Conservation (phyloP, 352 stramenopile species). For the Pythium phragmiticola region DNA sequence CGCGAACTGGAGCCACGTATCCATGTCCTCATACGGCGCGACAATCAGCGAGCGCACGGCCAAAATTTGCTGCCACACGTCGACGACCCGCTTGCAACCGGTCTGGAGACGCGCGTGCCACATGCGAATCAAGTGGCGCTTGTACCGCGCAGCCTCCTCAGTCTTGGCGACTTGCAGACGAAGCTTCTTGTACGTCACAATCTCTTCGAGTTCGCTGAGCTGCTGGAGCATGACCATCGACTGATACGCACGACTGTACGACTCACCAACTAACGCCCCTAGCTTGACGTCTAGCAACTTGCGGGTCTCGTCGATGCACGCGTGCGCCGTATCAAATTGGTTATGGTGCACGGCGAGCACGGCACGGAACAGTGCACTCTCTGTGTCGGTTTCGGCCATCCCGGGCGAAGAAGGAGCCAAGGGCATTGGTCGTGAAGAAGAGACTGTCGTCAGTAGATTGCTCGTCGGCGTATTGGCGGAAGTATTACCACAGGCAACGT, state of each 20-base stretch:
- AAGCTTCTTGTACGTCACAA: constrained; percentile 84
- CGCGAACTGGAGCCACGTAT: constrained; percentile 95
- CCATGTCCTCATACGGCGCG: constrained; percentile 85
- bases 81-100: constrained; percentile 89
- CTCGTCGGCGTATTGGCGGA: not conserved
- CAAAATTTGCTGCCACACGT: constrained; percentile 96
- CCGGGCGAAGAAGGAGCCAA: constrained; percentile 1
- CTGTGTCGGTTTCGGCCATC: constrained; percentile 22
- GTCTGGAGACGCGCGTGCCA: constrained; percentile 77
- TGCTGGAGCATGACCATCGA: constrained; percentile 98
- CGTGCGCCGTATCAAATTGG: constrained; percentile 90
- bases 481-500: constrained; percentile 37
- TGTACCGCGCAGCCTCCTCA: constrained; percentile 75
- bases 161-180: constrained; percentile 61
- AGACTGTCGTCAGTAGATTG: not conserved
- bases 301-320: constrained; percentile 94
- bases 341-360: constrained; percentile 93
- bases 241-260: constrained; percentile 96
- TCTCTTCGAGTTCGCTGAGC: constrained; percentile 95
- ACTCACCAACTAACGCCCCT: constrained; percentile 96
- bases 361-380: constrained; percentile 65
- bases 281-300: constrained; percentile 95
- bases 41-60: constrained; percentile 93
- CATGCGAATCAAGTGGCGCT: constrained; percentile 84
- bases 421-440: constrained; percentile 1